Conservation (phyloP, 208 protist genomes). For the Leishmania tarentolae region DNA sequence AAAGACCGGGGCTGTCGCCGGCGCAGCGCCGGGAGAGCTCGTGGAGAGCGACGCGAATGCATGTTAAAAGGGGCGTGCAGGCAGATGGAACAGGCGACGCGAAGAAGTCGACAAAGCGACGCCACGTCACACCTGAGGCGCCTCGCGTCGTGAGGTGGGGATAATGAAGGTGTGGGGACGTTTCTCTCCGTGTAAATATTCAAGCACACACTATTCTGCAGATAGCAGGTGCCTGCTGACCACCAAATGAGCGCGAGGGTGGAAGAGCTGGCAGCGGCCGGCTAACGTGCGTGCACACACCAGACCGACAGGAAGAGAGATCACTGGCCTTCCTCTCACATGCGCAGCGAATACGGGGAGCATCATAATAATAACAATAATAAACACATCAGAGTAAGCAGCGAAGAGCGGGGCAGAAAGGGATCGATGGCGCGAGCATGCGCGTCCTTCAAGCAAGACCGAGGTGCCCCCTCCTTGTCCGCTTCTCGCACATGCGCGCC, state of each 20-base stretch:
- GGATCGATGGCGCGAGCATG: background rate
- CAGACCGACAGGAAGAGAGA: background rate
- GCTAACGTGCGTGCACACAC: background rate
- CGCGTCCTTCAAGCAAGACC: background rate
- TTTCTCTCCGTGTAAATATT: background rate
- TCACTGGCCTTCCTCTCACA: background rate
- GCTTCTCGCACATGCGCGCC: background rate
- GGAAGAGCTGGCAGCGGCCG: too few species aligned
- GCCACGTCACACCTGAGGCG: background rate
- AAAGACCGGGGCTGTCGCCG: background rate
- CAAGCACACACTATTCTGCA: too few species aligned
- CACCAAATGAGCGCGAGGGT: too few species aligned
- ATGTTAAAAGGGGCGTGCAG: background rate
- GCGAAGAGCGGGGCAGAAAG: background rate
- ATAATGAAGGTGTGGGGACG: background rate
- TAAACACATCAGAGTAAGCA: too few species aligned
- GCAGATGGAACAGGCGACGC: background rate
- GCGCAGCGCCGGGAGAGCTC: constrained; percentile 1
- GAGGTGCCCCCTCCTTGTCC: background rate
- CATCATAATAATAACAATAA: too few species aligned
- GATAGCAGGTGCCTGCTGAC: background rate
- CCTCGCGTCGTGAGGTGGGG: background rate
- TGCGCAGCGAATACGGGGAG: background rate
- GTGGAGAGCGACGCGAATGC: constrained; percentile 3
- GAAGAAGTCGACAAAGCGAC: background rate